phyloP scores from a whole-genome alignment of 2,329 filamentous ascomycete species.

The Sordariomycetes sp. region DNA sequence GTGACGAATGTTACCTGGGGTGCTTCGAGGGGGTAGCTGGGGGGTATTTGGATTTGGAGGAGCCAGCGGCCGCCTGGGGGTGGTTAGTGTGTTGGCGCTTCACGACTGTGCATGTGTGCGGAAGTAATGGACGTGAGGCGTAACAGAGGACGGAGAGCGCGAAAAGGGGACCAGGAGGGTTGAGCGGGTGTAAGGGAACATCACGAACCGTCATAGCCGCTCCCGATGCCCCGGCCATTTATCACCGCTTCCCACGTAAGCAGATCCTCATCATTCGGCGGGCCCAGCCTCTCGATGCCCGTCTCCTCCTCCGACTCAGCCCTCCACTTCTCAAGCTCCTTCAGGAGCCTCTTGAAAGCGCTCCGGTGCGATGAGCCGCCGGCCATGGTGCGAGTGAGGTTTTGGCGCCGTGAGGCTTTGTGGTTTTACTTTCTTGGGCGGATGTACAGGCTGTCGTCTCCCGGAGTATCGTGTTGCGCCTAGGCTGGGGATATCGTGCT shows the following conservation, averaged over 20 bases:
- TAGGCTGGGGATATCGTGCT: neutral
- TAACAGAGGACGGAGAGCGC: neutral
- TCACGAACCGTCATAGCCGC: slow-evolving; percentile 35
- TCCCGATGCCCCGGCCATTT: slow-evolving; percentile 40
- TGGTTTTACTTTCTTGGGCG: neutral
- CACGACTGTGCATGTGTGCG: neutral
- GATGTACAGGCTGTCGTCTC: neutral
- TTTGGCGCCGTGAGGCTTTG: neutral
- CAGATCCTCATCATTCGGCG: slow-evolving; percentile 38
- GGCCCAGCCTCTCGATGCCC: slow-evolving; percentile 46
- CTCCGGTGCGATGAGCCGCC: slow-evolving; percentile 6
- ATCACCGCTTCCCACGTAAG: slow-evolving; percentile 47
- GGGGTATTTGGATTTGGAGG: slow-evolving; percentile 62
- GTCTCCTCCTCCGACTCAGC: slow-evolving; percentile 31
- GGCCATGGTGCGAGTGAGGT: neutral
- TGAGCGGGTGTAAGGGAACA: neutral
- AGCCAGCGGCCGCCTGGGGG: slow-evolving; percentile 62
- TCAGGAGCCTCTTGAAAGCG: slow-evolving; percentile 42
- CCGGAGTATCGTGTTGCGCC: neutral
- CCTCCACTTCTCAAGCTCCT: slow-evolving; percentile 41
- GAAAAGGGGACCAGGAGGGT: neutral
- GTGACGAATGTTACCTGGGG: slow-evolving; percentile 75
- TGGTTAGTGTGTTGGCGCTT: neutral
- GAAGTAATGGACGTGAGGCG: neutral
- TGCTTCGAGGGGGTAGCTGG: slow-evolving; percentile 64